Conservation (phyloP, 31 red algal species). For the Endocladia muricata region DNA sequence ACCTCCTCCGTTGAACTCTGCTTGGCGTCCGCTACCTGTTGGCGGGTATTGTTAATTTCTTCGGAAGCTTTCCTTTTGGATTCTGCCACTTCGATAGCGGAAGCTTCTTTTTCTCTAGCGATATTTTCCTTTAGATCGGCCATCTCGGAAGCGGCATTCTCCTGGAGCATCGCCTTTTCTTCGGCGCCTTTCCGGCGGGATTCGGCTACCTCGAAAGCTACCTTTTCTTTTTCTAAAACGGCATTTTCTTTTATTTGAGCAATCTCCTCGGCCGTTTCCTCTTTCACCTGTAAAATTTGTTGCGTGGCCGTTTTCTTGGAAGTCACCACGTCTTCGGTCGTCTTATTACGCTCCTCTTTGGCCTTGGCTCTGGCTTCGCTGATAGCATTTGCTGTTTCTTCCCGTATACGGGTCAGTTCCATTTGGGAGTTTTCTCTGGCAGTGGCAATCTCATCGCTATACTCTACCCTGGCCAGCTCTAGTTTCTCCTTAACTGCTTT, state of each 20-base stretch:
- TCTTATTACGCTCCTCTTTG: too few relatives aligned
- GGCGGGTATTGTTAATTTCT: neutral
- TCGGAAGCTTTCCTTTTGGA: slow-evolving; percentile 1
- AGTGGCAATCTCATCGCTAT: neutral
- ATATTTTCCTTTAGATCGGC: neutral
- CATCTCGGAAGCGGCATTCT: neutral
- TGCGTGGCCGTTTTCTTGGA: too few relatives aligned
- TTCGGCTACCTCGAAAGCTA: neutral
- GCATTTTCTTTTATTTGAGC: slow-evolving; percentile 1
- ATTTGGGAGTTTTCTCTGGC: slow-evolving; percentile 1
- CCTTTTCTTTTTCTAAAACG: slow-evolving; percentile 6
- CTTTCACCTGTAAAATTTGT: neutral
- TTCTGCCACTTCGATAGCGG: neutral
- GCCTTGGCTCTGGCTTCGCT: neutral
- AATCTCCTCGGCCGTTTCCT: neutral
- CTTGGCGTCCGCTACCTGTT: neutral
- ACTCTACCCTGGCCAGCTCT: neutral
- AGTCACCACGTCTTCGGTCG: too few relatives aligned
- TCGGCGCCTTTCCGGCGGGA: neutral
- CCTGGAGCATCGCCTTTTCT: neutral
- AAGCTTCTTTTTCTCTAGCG: neutral
- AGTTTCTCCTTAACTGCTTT: neutral
- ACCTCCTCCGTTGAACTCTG: neutral
- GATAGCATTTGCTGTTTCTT: neutral
- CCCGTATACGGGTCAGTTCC: neutral